Evolutionary conservation across 176 grass and related monocot species (phyloP).

Genomic region (Puya raimondii): DNA sequence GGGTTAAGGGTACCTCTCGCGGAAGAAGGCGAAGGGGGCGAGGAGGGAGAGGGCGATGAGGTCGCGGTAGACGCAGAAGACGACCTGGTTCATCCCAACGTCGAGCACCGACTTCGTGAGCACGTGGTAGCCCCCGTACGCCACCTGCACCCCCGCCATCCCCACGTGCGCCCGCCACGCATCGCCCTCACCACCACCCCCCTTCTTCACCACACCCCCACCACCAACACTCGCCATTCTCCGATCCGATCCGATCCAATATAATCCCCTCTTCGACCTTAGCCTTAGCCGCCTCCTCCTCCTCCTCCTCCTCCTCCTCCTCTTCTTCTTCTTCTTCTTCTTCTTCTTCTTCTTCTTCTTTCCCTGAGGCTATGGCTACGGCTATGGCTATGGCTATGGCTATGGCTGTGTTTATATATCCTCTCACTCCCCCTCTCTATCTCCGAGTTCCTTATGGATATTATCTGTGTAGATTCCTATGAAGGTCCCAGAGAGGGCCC

Average conservation of each 20-base stretch:
- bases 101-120: constrained; percentile 98
- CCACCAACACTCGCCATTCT: constrained; percentile 23
- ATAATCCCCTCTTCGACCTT: no score
- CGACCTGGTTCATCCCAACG: constrained; percentile 95
- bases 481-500: no score
- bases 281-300: no score
- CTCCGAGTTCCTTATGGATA: not conserved
- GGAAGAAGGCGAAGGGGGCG: constrained; percentile 58
- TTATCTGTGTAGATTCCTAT: no score
- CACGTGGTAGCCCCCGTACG: constrained; percentile 92
- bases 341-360: no score
- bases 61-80: constrained; percentile 96
- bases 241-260: no score
- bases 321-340: no score
- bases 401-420: no score
- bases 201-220: constrained; percentile 24
- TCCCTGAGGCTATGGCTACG: no score
- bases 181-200: constrained; percentile 39
- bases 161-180: constrained; percentile 70
- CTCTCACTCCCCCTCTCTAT: not conserved
- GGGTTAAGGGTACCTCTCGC: constrained; percentile 33
- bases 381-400: no score
- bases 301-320: no score
- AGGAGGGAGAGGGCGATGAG: constrained; percentile 69
- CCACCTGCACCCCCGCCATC: constrained; percentile 71